Evolutionary conservation across 371 early-diverging fungal species (phyloP).

Genomic region (Mucor mucedo): DNA sequence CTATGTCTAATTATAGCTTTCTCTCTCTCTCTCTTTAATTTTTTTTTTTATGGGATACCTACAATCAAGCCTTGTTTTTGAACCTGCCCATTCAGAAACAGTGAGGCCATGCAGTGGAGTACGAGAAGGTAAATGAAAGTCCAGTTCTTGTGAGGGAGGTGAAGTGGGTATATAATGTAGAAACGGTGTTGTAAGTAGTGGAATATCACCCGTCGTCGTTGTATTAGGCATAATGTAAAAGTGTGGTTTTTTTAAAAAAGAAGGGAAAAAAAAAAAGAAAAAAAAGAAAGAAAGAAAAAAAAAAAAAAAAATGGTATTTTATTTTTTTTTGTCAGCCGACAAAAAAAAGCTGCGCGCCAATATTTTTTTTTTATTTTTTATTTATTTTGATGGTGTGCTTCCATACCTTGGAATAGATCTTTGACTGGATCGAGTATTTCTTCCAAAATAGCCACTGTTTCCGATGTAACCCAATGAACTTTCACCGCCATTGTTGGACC

Average conservation of each 20-base stretch:
- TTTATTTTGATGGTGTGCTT: conserved; percentile 25
- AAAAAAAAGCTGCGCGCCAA: neutral
- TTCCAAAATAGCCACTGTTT: conserved; percentile 23
- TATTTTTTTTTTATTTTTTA: neutral
- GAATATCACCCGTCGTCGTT: conserved; percentile 25
- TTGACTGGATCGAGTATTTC: conserved; percentile 19
- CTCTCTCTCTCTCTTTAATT: conserved; percentile 4
- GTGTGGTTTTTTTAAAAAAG: conserved; percentile 5
- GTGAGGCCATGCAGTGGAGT: conserved; percentile 37
- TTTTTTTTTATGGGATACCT: conserved; percentile 5
- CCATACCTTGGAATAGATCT: conserved; percentile 33
- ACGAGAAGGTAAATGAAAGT: conserved; percentile 42
- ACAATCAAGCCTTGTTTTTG: conserved; percentile 17
- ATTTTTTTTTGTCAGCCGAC: conserved; percentile 2
- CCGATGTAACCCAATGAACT: conserved; percentile 3
- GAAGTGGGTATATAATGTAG: conserved; percentile 41
- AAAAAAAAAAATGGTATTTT: neutral
- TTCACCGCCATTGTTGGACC: neutral
- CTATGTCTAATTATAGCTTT: neutral
- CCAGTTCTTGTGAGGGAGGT: conserved; percentile 33
- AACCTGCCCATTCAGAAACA: conserved; percentile 45
- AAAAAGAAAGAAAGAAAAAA: neutral
- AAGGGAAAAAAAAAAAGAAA: neutral
- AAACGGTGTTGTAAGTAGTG: conserved; percentile 28
- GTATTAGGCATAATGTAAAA: neutral